These are phyloP conservation scores for Termitomyces sp. DNA, from an alignment of 1,284 basidiomycete species.

Conservation along the genomic window DNA sequence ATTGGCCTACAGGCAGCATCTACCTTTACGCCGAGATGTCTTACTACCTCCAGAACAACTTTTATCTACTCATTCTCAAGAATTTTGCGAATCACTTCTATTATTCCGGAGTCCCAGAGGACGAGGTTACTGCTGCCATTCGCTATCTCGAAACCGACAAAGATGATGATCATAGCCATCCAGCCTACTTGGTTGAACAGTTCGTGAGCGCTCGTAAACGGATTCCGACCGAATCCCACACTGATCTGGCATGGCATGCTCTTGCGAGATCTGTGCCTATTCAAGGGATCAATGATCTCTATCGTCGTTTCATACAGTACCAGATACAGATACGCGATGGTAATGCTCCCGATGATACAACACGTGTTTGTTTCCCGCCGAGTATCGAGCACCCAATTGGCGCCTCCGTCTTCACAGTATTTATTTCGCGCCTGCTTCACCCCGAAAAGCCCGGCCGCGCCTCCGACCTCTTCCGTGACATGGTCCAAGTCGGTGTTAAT, in stretches of 20 bases:
- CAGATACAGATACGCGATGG: background rate
- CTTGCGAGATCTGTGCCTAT: slow-evolving; percentile 20
- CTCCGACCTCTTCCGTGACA: slow-evolving; percentile 31
- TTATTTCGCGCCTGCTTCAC: slow-evolving; percentile 30
- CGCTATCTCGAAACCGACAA: slow-evolving; percentile 6
- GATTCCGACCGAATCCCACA: slow-evolving; percentile 28
- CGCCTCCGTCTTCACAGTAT: slow-evolving; percentile 34
- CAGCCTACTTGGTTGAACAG: background rate
- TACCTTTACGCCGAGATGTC: slow-evolving; percentile 40
- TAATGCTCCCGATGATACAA: background rate
- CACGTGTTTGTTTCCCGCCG: slow-evolving; percentile 9
- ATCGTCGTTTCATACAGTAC: slow-evolving; percentile 24
- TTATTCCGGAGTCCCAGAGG: slow-evolving; percentile 32
- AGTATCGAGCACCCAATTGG: slow-evolving; percentile 17
- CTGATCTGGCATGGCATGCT: slow-evolving; percentile 33
- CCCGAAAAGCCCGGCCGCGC: slow-evolving; percentile 23
- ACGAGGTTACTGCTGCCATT: slow-evolving; percentile 22
- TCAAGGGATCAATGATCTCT: slow-evolving; percentile 23
- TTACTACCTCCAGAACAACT: slow-evolving; percentile 27
- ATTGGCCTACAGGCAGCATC: slow-evolving; percentile 14
- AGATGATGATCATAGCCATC: slow-evolving; percentile 2
- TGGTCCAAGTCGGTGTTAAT: slow-evolving; percentile 28
- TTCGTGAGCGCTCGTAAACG: slow-evolving; percentile 17
- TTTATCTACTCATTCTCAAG: slow-evolving; percentile 29
- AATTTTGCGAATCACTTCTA: slow-evolving; percentile 38